Percentiles rank a stretch among this genome's conserved stretches.
phyloP scores from a whole-genome alignment of 148 eudicot genomes.

The Rhododendron mucronatum region DNA sequence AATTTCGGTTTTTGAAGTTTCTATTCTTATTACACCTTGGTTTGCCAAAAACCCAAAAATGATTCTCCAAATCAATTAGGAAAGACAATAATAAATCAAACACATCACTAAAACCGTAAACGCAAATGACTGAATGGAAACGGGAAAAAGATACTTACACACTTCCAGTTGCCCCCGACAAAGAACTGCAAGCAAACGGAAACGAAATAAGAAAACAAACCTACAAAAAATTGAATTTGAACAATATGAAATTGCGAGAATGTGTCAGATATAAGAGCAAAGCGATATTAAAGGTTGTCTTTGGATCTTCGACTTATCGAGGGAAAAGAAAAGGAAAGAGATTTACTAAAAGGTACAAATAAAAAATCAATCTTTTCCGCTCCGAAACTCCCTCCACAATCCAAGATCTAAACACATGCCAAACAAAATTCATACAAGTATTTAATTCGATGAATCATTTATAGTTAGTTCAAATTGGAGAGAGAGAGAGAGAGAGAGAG shows the following conservation, averaged over 20 bases:
- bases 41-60: not conserved
- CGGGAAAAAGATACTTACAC: slow-evolving; percentile 43
- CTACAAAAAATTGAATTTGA: not conserved
- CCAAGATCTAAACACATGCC: not conserved
- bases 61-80: not conserved
- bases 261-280: not conserved
- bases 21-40: not conserved
- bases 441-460: not conserved
- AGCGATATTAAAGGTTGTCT: not conserved
- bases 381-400: not conserved
- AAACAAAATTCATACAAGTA: not conserved
- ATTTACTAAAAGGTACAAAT: not conserved
- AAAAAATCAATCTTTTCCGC: not conserved
- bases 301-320: slow-evolving; percentile 87
- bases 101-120: not conserved
- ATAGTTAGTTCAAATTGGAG: not conserved
- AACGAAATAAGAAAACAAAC: not conserved
- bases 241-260: not conserved
- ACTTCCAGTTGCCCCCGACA: not conserved
- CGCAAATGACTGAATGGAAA: not conserved
- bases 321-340: slow-evolving; percentile 12
- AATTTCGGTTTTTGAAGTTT: not conserved
- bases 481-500: not conserved
- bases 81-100: not conserved
- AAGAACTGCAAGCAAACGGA: not conserved